Evolutionary conservation across 192 early-diverging fungal genomes (phyloP).

Genomic region (Coemansia guatemalensis): DNA sequence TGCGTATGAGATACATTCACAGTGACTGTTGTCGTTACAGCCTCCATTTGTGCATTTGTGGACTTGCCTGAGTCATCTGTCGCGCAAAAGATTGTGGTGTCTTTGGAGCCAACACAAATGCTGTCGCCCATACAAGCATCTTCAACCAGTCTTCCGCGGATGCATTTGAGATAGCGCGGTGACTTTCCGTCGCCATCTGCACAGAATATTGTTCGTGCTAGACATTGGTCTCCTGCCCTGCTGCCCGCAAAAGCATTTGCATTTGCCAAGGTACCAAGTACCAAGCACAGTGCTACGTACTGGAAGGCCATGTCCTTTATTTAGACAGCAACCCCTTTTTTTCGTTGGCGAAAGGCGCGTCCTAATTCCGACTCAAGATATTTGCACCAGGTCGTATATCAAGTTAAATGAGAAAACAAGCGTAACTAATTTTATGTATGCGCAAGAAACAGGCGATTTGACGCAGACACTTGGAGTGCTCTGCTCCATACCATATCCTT

Average conservation of each 20-base stretch:
- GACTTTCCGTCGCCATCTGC: conserved; percentile 46
- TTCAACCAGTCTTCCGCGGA: conserved; percentile 29
- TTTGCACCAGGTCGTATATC: background rate
- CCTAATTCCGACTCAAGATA: background rate
- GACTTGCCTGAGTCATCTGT: conserved; percentile 6
- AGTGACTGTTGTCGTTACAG: conserved; percentile 13
- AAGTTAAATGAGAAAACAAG: background rate
- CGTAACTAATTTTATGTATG: background rate
- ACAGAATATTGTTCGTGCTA: conserved; percentile 42
- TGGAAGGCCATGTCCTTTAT: conserved; percentile 8
- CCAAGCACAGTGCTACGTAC: conserved; percentile 9
- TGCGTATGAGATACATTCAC: conserved; percentile 6
- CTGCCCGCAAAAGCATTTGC: conserved; percentile 17
- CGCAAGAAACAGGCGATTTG: background rate
- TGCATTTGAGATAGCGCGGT: conserved; percentile 41
- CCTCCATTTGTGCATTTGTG: background rate
- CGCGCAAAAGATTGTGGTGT: conserved; percentile 41
- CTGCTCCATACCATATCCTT: background rate
- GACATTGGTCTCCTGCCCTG: conserved; percentile 25
- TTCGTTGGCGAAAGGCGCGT: background rate
- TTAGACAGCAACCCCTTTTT: background rate
- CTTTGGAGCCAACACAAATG: conserved; percentile 46
- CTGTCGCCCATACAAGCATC: conserved; percentile 24
- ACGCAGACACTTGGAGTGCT: background rate
- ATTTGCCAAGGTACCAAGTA: conserved; percentile 8